Base-by-base conservation (phyloP, 164 flowering plant genomes). In the Nymphaea thermarum region DNA sequence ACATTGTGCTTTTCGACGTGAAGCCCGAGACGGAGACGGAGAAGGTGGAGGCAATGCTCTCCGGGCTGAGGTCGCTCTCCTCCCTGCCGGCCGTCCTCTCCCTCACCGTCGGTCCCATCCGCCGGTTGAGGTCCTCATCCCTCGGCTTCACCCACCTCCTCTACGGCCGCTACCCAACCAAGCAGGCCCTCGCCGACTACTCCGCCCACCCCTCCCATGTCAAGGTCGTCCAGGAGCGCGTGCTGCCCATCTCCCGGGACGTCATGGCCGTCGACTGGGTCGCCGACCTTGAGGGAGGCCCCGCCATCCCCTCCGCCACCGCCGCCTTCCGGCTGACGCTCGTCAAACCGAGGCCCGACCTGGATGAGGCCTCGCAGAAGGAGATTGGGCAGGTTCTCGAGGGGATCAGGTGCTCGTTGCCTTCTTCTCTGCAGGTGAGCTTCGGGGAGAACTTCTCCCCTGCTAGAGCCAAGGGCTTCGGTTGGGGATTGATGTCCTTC, bases 181-280 rank as follows among this genome's bases (percentile, higher is more conserved):
- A 86, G 55, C 80, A 80, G 2, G 86, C 82, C 59, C 80, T 89
- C 42, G 60, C 41, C 63, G 60, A 55, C 41, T 90, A 90, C 73
- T 12, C 84, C 2, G 76, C 65, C 8, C 82, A 89, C 60, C 87
- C 88, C 4, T n/a, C 57, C 12, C 93, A 90, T 69, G 3, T 82
- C 11, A 12, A 62, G 59, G 86, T 81, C 57, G 89, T 86, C n/a
- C 76, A 71, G 16, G 79, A 76, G 15, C 70, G 57, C 2, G 87
- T 84, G n/a, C 68, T 51, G 12, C 57, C 92, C 0, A 80, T 82
- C 78, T 83, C 85, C 66, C 86, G 83, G 3, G 92, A 89, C 74
- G 42, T 83, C 71, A 77, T 89, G 84, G 90, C 91, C 63, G 80
- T 89, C 62, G 96, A 89, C 68, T 89, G 96, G 92, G 71, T 83